Evolutionary conservation across 83 land plant species (phyloP).

Genomic region (Picea abies): DNA sequence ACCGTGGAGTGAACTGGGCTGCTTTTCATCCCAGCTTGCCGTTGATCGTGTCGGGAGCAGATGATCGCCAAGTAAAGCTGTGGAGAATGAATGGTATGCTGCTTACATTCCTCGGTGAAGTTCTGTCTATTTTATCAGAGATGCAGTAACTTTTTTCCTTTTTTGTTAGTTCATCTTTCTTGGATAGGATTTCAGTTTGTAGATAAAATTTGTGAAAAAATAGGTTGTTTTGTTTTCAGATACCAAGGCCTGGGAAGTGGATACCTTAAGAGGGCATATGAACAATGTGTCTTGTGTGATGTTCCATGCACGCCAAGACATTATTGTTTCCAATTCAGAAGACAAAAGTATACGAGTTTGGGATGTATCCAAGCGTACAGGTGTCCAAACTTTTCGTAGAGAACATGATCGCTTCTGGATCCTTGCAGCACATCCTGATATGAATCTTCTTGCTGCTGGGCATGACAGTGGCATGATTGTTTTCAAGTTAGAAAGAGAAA

Average conservation of each 20-base stretch:
- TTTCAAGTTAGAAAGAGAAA: slow-evolving; percentile 79
- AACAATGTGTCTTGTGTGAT: slow-evolving; percentile 84
- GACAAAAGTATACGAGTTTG: slow-evolving; percentile 87
- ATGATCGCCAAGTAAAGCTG: slow-evolving; percentile 81
- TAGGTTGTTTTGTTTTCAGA: slow-evolving; percentile 36
- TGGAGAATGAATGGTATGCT: slow-evolving; percentile 87
- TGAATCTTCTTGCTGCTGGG: slow-evolving; percentile 89
- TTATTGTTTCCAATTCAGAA: slow-evolving; percentile 83
- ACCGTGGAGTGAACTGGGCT: slow-evolving; percentile 84
- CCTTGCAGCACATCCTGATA: slow-evolving; percentile 77
- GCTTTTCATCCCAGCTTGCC: slow-evolving; percentile 76
- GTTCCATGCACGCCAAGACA: slow-evolving; percentile 84
- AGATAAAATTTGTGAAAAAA: neutral
- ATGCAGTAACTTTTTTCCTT: neutral
- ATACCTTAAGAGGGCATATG: slow-evolving; percentile 79
- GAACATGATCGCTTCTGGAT: slow-evolving; percentile 88
- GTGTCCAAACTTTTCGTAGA: slow-evolving; percentile 74
- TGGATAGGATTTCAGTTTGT: neutral
- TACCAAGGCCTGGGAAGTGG: slow-evolving; percentile 88
- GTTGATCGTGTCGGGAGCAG: slow-evolving; percentile 78
- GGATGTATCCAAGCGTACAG: slow-evolving; percentile 75
- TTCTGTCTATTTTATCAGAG: neutral
- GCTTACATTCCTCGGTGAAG: neutral
- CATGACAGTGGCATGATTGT: slow-evolving; percentile 93
- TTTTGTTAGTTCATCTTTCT: neutral